Conservation (phyloP, 1,139 yeast species). For the Debaryomycetaceae sp. region DNA sequence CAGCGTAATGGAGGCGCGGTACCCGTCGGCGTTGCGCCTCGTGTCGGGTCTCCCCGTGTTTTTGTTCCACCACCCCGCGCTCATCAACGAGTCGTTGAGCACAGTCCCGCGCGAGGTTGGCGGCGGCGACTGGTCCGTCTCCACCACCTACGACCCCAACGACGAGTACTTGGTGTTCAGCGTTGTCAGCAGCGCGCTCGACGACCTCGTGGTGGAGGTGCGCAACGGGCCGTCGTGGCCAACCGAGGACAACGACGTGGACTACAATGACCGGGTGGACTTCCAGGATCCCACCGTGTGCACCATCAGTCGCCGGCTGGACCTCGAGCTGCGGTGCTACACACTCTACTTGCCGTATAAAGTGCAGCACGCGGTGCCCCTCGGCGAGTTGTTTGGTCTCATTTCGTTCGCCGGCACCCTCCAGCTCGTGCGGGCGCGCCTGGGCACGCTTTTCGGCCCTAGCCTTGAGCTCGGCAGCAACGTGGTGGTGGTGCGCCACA, state of each 20-base stretch:
- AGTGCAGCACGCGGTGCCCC: constrained; percentile 39
- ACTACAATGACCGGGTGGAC: constrained; percentile 26
- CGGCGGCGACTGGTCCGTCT: constrained; percentile 22
- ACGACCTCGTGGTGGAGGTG: constrained; percentile 35
- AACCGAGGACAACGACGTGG: constrained; percentile 23
- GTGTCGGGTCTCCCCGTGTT: constrained; percentile 35
- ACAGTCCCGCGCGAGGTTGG: constrained; percentile 17
- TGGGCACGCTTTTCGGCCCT: constrained; percentile 49
- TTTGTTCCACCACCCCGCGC: constrained; percentile 32
- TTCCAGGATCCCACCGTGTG: constrained; percentile 45
- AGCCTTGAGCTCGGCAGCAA: constrained; percentile 57
- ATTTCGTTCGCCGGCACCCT: constrained; percentile 68
- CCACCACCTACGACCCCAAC: constrained; percentile 23
- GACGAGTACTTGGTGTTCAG: constrained; percentile 41
- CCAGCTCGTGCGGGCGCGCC: constrained; percentile 65
- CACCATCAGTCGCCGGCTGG: constrained; percentile 25
- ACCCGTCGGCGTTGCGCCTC: constrained; percentile 34
- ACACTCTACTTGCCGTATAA: constrained; percentile 37
- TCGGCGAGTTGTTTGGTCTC: constrained; percentile 44
- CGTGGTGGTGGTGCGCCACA: constrained; percentile 51
- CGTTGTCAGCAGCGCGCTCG: constrained; percentile 18
- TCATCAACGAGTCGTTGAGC: constrained; percentile 30
- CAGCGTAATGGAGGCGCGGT: constrained; percentile 29
- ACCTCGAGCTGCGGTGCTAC: constrained; percentile 17
- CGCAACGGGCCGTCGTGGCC: constrained; percentile 44